Base-by-base conservation (phyloP, 1,284 basidiomycete species). In the Phylloporus sp. region DNA sequence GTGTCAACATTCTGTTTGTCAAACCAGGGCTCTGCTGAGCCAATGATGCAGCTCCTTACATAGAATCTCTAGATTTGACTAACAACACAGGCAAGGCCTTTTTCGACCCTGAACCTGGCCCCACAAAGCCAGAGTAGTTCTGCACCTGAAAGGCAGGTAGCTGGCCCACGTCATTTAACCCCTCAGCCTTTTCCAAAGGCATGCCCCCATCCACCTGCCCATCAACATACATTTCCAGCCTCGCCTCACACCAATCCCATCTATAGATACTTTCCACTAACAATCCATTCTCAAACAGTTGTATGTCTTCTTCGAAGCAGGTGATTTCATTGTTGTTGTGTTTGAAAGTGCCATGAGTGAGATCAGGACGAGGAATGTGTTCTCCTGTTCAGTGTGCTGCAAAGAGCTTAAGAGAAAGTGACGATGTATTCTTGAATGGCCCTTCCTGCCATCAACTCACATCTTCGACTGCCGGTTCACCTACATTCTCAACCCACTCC, bases 401-500 rank as follows among this genome's bases (percentile, higher is more conserved):
- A 69, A 94, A 94, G 37, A 84, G 77, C 47, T 93, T 90, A 8
- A 94, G 81, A 7, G 91, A 84, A n/a, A 94, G 78, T 0, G 91
- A 91, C 0, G 86, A 84, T 2, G 86, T 80, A 70, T 94, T 94
- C 73, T 83, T 87, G 50, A 90, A 77, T 46, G 76, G 80, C 56
- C 81, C 81, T 44, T 81, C 79, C 29, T 70, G 72, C 11, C 73
- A 66, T 7, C 52, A 53, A n/a, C 37, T 31, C 1, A 18, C 18
- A 1, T 71, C 72, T 28, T 74, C 65, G 17, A 70, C 63, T 6
- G 78, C 69, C 4, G 82, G 80, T 64, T 92, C 91, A 5, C 90
- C 90, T 2, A 93, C 73, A 72, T 89, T 86, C 73, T 93, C 92
- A 11, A 88, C 85, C 92, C 92, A 94, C 74, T 94, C 92, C 92